phyloP scores from a whole-genome alignment of 148 eudicot genomes.

The Amaranthus cruentus region DNA sequence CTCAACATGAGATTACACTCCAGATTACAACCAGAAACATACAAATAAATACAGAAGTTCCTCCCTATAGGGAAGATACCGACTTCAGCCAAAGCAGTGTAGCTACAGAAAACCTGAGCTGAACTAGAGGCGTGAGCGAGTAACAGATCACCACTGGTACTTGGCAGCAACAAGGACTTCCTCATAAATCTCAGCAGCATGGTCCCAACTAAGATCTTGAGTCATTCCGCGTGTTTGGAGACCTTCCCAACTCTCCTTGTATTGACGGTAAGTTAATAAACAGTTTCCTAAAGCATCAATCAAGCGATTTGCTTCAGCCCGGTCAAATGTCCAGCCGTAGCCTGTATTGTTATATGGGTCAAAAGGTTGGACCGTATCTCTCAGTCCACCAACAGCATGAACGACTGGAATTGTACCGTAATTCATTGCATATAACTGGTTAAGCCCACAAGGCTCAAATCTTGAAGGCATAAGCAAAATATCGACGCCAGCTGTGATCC shows the following conservation, averaged over 20 bases:
- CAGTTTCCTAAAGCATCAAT: conserved; percentile 78
- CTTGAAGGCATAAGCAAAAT: conserved; percentile 93
- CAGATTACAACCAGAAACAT: neutral
- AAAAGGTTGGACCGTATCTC: conserved; percentile 85
- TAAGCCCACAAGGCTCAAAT: conserved; percentile 95
- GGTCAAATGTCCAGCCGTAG: conserved; percentile 79
- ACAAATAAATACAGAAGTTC: conserved; percentile 15
- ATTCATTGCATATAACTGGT: conserved; percentile 89
- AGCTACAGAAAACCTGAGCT: neutral
- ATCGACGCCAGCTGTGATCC: conserved; percentile 93
- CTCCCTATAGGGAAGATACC: neutral
- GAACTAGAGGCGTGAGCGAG: neutral
- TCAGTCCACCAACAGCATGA: conserved; percentile 93
- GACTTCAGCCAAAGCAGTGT: neutral
- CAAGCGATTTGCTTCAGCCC: conserved; percentile 56
- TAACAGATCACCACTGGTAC: conserved; percentile 61
- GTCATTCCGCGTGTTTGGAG: conserved; percentile 78
- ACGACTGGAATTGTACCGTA: conserved; percentile 96
- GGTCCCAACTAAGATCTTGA: conserved; percentile 84
- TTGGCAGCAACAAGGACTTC: conserved; percentile 88
- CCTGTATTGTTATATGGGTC: conserved; percentile 74
- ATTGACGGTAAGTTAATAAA: conserved; percentile 57
- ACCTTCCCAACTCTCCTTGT: conserved; percentile 74
- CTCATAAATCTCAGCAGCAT: conserved; percentile 75
- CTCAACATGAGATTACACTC: neutral